phyloP scores from a whole-genome alignment of 306 rosid species.

The Quercus cerris region DNA sequence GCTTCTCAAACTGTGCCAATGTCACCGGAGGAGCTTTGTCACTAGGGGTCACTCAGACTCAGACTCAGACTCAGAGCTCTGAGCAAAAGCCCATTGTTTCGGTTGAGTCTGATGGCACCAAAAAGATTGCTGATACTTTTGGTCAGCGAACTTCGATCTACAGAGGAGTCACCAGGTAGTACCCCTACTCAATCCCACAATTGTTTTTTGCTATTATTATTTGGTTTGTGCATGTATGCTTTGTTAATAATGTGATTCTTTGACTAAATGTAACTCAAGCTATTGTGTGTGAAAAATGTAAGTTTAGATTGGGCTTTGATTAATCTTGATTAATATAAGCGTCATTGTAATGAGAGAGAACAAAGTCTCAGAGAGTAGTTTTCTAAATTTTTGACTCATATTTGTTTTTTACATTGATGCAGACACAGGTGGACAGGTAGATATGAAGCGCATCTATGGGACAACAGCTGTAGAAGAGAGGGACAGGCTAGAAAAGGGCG shows the following conservation, averaged over 20 bases:
- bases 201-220: not conserved
- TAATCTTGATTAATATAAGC: no score
- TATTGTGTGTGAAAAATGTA: no score
- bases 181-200: not conserved
- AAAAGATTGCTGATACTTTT: conserved; percentile 78
- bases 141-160: conserved; percentile 97
- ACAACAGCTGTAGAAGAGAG: conserved; percentile 98
- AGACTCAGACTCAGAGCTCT: conserved; percentile 12
- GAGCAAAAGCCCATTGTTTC: conserved; percentile 36
- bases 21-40: conserved; percentile 40
- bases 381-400: not conserved
- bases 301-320: no score
- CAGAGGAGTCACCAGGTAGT: conserved; percentile 95
- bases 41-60: conserved; percentile 40
- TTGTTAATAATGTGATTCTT: no score
- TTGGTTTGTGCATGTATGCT: no score
- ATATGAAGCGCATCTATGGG: conserved; percentile 99
- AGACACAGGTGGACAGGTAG: conserved; percentile 99
- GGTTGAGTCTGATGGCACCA: conserved; percentile 40
- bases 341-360: no score
- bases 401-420: conserved; percentile 3
- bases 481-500: conserved; percentile 99
- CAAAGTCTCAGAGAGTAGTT: not conserved
- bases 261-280: no score
- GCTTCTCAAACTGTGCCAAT: conserved; percentile 32